Conservation (phyloP, 306 rosid species). For the Luffa aegyptiaca region DNA sequence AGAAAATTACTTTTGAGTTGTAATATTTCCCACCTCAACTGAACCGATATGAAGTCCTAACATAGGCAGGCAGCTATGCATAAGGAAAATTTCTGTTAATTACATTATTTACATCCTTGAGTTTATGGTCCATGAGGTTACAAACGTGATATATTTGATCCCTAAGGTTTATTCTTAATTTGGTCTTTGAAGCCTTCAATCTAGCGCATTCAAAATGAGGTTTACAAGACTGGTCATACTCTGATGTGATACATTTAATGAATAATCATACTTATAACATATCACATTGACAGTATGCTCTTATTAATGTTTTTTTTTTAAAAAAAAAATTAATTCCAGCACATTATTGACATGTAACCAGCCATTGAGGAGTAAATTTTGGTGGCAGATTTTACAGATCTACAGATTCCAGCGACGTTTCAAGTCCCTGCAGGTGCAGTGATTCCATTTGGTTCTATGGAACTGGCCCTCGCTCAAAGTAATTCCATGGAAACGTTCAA, state of each 20-base stretch:
- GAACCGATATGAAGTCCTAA: neutral
- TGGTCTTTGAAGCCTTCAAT: too few species aligned
- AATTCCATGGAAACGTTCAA: constrained; percentile 48
- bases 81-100: neutral
- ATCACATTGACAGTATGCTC: neutral
- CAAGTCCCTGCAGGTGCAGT: constrained; percentile 80
- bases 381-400: constrained; percentile 61
- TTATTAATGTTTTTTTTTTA: neutral
- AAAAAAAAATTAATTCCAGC: neutral
- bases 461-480: constrained; percentile 57
- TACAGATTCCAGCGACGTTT: constrained; percentile 77
- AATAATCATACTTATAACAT: neutral
- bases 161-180: too few species aligned
- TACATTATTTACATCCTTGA: neutral
- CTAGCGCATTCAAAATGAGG: too few species aligned
- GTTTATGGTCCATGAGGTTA: neutral
- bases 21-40: neutral
- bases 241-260: neutral
- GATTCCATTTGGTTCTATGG: constrained; percentile 93
- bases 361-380: neutral
- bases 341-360: neutral
- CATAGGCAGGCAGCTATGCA: neutral
- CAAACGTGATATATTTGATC: neutral
- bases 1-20: neutral
- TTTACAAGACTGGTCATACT: neutral